Evolutionary conservation across 2,329 filamentous ascomycete genomes (phyloP).

Genomic region (Sphaerostilbella broomeana): DNA sequence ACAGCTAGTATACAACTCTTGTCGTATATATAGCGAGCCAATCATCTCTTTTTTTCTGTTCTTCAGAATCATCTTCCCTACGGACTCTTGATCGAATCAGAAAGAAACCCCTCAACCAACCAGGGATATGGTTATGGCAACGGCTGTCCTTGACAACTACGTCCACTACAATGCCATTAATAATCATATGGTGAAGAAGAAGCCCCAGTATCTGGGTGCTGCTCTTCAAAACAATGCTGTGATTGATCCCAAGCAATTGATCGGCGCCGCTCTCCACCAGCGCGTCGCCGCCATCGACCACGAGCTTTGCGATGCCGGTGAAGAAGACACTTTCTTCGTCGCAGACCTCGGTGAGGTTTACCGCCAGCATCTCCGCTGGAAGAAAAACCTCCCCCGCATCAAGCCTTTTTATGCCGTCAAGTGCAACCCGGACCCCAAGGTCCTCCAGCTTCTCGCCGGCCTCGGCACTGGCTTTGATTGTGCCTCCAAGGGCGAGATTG

Average conservation of each 20-base stretch:
- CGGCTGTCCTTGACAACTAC: conserved; percentile 50
- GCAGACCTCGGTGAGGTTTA: conserved; percentile 98
- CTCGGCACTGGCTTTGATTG: conserved; percentile 96
- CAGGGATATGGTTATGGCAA: conserved; percentile 60
- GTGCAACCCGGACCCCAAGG: conserved; percentile 90
- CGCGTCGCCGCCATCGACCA: conserved; percentile 79
- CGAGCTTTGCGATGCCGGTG: conserved; percentile 81
- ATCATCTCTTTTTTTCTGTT: conserved; percentile 6
- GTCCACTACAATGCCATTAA: conserved; percentile 45
- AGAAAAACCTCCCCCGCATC: conserved; percentile 83
- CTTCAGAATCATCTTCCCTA: conserved; percentile 3
- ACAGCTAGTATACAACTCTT: no score
- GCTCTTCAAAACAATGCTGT: conserved; percentile 34
- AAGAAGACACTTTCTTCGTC: conserved; percentile 97
- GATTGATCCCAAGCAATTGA: conserved; percentile 65
- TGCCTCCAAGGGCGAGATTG: conserved; percentile 95
- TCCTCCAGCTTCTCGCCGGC: conserved; percentile 78
- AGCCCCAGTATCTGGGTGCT: conserved; percentile 32
- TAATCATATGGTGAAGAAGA: conserved; percentile 42
- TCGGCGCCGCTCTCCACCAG: conserved; percentile 78
- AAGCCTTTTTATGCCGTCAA: conserved; percentile 99
- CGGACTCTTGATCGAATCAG: neutral
- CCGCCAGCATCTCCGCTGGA: conserved; percentile 97
- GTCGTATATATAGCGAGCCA: conserved; percentile 23
- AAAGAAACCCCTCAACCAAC: conserved; percentile 14